Evolutionary conservation across 2,329 filamentous ascomycete species (phyloP), one percentile per base, ranked within the genome.

Genomic region (Paecilomyces formosus): DNA sequence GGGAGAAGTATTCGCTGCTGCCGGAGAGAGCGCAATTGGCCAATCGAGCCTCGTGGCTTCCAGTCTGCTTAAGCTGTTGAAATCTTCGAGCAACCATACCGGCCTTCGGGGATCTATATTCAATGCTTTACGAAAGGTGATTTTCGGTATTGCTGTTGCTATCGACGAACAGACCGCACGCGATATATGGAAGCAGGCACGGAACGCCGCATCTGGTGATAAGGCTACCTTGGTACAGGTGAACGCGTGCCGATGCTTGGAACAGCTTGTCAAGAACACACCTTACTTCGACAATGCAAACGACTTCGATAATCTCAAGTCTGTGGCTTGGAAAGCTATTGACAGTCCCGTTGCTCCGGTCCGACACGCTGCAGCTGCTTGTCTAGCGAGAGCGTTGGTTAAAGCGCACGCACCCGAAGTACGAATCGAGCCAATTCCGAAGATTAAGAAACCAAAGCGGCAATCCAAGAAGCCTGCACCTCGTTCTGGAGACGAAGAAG

Each of bases 111-210:
- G 89, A 15, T 87, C 90, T 18, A 81, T 92, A 22, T 90, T 96
- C 68, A 83, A 80, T 52, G 85, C 91, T 0, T 75, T 96, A 54
- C 86, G 84, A 50, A 92, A 92, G 76, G 83, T 97, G 49, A 81
- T 88, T 26, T 82, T 81, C 59, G 93, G 92, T 72, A 85, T 97
- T 28, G 83, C 84, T 57, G 80, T 81, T 4, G 91, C 90, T 60
- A 81, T 93, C 66, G 94, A 99, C 66, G 94, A 99, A 73, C 80
- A 79, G 57, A 81, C 92, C 39, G 89, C 89, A n/a, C 86, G 92
- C 68, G 92, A 97, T 71, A 85, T 95, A 15, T 97, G 92, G 91
- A 99, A 97, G 74, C 89, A 93, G 71, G 88, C 87, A 26, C 86
- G 94, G 62, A 90, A 82, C 72, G 83, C 88, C 65, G 88, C 88